Percentiles rank a stretch among this genome's conserved stretches.
Conservation (phyloP, 208 protist species). For the Acanthamoeba triangularis region DNA sequence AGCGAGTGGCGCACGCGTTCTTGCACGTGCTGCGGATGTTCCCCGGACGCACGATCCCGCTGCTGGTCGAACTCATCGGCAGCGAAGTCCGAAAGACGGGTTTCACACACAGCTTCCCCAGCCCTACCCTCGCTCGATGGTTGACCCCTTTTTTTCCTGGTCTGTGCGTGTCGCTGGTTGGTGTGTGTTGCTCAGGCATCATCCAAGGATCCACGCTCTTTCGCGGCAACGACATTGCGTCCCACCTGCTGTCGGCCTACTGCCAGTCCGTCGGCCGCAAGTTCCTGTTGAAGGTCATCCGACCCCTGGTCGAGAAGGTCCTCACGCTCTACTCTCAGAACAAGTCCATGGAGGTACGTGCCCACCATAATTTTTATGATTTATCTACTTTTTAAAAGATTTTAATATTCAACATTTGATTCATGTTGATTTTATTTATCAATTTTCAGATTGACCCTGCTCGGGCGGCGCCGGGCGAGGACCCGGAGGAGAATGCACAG, state of each 20-base stretch:
- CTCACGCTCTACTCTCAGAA: background rate
- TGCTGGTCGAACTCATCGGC: constrained; percentile 9
- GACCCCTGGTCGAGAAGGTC: constrained; percentile 43
- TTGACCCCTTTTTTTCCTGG: too few species aligned
- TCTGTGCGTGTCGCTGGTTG: too few species aligned
- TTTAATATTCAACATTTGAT: too few species aligned
- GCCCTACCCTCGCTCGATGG: too few species aligned
- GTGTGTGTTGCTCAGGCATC: background rate
- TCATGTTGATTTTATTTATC: background rate
- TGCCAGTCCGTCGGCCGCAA: constrained; percentile 25
- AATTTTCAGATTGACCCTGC: constrained; percentile 3
- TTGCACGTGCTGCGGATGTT: constrained; percentile 6
- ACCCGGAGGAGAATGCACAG: constrained; percentile 7
- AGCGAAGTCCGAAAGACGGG: constrained; percentile 47
- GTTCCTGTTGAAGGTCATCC: constrained; percentile 38
- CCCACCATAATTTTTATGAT: too few species aligned
- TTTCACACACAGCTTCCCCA: background rate
- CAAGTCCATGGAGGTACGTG: constrained; percentile 44
- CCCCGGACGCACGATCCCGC: constrained; percentile 8
- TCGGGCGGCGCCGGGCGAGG: background rate
- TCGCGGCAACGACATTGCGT: constrained; percentile 52
- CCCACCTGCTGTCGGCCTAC: constrained; percentile 30
- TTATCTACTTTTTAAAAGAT: too few species aligned
- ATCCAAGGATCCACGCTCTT: constrained; percentile 23
- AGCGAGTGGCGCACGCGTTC: constrained; percentile 22